Evolutionary conservation across 805 yeast species (phyloP).

Genomic region (Candida krabiensis): DNA sequence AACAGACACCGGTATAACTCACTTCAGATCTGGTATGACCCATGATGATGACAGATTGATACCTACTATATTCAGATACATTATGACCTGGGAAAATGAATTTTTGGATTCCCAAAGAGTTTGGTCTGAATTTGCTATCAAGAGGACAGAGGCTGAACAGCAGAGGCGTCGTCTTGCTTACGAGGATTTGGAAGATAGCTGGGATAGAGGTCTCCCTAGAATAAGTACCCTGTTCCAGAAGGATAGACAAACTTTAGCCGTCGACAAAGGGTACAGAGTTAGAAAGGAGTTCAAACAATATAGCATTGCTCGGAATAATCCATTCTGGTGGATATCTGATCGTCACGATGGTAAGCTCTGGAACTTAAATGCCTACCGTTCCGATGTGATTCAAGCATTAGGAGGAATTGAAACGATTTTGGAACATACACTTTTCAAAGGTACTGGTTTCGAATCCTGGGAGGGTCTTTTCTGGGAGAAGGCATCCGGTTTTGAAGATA

Average conservation of each 20-base stretch:
- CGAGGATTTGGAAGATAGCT: conserved; percentile 90
- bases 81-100: conserved; percentile 96
- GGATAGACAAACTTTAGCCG: conserved; percentile 90
- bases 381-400: conserved; percentile 94
- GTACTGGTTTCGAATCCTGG: conserved; percentile 98
- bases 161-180: conserved; percentile 83
- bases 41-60: conserved; percentile 77
- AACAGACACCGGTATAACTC: conserved; percentile 92
- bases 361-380: conserved; percentile 88
- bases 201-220: conserved; percentile 98
- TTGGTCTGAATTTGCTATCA: conserved; percentile 95
- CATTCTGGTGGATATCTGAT: conserved; percentile 95
- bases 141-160: conserved; percentile 81
- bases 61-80: conserved; percentile 91
- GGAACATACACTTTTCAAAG: conserved; percentile 93
- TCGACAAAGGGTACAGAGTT: conserved; percentile 89
- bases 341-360: conserved; percentile 95
- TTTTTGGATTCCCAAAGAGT: conserved; percentile 91
- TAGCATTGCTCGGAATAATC: conserved; percentile 69
- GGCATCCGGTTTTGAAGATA: conserved; percentile 95
- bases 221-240: conserved; percentile 93
- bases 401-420: conserved; percentile 97
- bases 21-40: conserved; percentile 91
- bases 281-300: conserved; percentile 78
- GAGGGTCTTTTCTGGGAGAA: conserved; percentile 99